Base-by-base conservation (phyloP, 257 asterid genomes). In the Forsythia suspensa region DNA sequence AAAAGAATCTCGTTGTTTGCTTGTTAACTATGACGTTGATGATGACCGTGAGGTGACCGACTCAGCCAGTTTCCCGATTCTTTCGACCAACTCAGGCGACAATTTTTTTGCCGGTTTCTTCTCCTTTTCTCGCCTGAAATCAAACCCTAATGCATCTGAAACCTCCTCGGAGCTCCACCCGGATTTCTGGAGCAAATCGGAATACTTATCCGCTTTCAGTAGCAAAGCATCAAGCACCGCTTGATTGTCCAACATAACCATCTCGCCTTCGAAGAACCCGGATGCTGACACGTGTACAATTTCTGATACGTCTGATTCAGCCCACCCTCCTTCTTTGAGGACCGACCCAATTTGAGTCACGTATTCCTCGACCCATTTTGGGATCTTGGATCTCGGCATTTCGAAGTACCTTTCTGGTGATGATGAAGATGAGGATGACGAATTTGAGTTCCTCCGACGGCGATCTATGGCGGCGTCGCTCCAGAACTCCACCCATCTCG, bases 401-500 rank as follows among this genome's bases (percentile, higher is more conserved):
- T 90, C 94, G 21, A 83, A 68, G 38, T 89, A 91, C 78, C 97
- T 82, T 42, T 96, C 98, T 67, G 99, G 98, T 10, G 98, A 96
- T 0, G 97, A 90, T 0, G 98, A 89, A 0, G 92, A 87, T 0
- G 97, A 90, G 0, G 97, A 84, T 1, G 97, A 91, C n/a, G 97
- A 91, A 69, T 91, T 88, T 1, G 92, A 94, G 80, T 75, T 91
- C 81, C 95, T 81, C 46, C 92, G 89, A 29, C 94, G 94, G 40
- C 96, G 93, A 76, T 90, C 97, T 79, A 87, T 86, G 6, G 96
- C 97, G 16, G 98, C 98, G 24, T 96, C 99, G 79, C 97, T 94
- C 99, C 99, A 96, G 88, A 96, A 96, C 87, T 96, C 99, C 86
- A 96, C 97, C 99, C 99, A 96, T 34, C 99, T 88, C 82, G 98